Evolutionary conservation across 2,329 filamentous ascomycete genomes (phyloP).

Genomic region (Hymenoscyphus fructigenus): DNA sequence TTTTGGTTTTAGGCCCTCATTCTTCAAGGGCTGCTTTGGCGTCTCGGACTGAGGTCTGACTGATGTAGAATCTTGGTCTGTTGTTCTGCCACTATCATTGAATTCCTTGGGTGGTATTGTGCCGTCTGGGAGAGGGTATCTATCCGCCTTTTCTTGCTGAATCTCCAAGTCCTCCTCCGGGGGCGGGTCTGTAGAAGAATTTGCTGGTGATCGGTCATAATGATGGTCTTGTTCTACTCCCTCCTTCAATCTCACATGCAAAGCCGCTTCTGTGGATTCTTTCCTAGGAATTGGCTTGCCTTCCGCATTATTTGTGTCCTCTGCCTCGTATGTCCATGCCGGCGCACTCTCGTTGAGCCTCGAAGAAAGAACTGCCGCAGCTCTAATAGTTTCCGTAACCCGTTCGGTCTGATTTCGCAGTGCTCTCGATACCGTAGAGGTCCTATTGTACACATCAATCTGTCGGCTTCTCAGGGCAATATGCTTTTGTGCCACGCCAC

Average conservation of each 20-base stretch:
- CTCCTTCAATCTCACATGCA: slow-evolving; percentile 27
- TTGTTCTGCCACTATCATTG: slow-evolving; percentile 20
- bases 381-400: slow-evolving; percentile 59
- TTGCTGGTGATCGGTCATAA: slow-evolving; percentile 45
- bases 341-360: slow-evolving; percentile 51
- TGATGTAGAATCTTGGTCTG: slow-evolving; percentile 39
- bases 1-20: slow-evolving; percentile 37
- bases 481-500: slow-evolving; percentile 64
- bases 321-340: slow-evolving; percentile 31
- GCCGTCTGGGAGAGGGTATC: slow-evolving; percentile 48
- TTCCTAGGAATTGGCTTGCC: slow-evolving; percentile 26
- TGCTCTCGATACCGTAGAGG: slow-evolving; percentile 62
- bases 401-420: slow-evolving; percentile 61
- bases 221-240: slow-evolving; percentile 51
- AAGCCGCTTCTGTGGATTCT: slow-evolving; percentile 34
- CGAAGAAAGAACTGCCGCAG: slow-evolving; percentile 57
- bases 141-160: slow-evolving; percentile 45
- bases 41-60: slow-evolving; percentile 37
- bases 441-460: slow-evolving; percentile 61
- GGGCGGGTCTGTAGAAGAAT: slow-evolving; percentile 39
- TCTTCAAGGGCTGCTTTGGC: slow-evolving; percentile 37
- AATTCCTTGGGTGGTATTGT: slow-evolving; percentile 45
- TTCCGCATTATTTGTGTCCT: slow-evolving; percentile 16
- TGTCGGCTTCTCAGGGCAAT: slow-evolving; percentile 57
- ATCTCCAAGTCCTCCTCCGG: slow-evolving; percentile 43